Evolutionary conservation across 2,329 filamentous ascomycete species (phyloP).

Genomic region (Aspergillus luchuensis): DNA sequence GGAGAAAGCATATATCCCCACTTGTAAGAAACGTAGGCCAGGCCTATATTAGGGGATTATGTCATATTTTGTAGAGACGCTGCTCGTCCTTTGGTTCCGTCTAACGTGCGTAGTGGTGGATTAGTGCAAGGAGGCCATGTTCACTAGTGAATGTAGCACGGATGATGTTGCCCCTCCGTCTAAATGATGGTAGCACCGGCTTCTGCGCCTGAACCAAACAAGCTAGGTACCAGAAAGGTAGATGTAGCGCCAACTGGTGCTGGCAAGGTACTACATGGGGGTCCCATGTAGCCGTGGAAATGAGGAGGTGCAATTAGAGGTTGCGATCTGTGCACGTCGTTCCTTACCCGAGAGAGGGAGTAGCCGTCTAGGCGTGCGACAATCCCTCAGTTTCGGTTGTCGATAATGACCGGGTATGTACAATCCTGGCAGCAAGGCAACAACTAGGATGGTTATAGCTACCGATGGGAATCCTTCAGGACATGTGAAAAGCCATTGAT

Average conservation of each 20-base stretch:
- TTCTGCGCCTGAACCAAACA: not conserved
- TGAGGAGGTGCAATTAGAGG: conserved; percentile 3
- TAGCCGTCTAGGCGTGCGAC: not conserved
- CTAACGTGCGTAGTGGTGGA: not conserved
- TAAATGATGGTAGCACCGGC: not conserved
- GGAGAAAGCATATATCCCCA: not conserved
- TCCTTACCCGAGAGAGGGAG: conserved; percentile 3
- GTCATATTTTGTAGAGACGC: not conserved
- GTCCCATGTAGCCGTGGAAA: not conserved
- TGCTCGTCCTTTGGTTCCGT: not conserved
- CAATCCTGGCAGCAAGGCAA: not conserved
- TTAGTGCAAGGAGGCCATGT: not conserved
- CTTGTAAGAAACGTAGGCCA: not conserved
- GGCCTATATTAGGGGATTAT: not conserved
- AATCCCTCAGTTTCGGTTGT: not conserved
- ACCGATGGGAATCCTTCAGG: not conserved
- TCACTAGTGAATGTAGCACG: not conserved
- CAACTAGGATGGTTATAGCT: not conserved
- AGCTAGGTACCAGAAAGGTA: not conserved
- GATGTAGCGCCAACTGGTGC: not conserved
- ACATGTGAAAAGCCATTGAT: not conserved
- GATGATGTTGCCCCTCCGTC: not conserved
- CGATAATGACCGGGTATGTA: not conserved
- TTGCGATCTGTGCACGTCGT: conserved; percentile 4
- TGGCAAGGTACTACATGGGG: not conserved